These are phyloP conservation scores for Lactuca saligna DNA, from an alignment of 129 eudicot species.

Conservation along the genomic window DNA sequence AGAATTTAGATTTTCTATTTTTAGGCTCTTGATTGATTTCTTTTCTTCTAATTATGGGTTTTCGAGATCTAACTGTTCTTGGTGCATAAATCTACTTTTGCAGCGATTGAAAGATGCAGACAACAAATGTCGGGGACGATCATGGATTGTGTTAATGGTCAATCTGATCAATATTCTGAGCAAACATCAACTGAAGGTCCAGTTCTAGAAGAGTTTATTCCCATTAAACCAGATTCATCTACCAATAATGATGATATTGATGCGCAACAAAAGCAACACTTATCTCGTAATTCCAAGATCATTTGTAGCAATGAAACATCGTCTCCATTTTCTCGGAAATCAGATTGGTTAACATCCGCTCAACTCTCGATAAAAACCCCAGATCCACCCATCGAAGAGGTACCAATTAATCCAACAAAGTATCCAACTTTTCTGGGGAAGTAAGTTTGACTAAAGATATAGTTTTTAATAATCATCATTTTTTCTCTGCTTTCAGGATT, in stretches of 20 bases:
- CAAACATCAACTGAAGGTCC: constrained; percentile 65
- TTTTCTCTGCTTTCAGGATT: constrained; percentile 40
- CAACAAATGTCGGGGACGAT: constrained; percentile 45
- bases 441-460: constrained; percentile 25
- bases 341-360: constrained; percentile 95
- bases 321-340: constrained; percentile 37
- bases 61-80: not conserved
- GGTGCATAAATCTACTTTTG: constrained; percentile 28
- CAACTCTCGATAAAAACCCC: constrained; percentile 87
- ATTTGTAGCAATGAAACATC: constrained; percentile 15
- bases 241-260: constrained; percentile 39
- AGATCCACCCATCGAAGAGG: constrained; percentile 64
- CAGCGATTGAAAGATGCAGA: constrained; percentile 77
- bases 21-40: not conserved
- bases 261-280: constrained; percentile 1
- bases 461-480: not conserved
- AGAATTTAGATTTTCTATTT: not conserved
- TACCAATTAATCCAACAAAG: constrained; percentile 17
- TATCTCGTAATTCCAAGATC: constrained; percentile 9
- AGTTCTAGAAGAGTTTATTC: constrained; percentile 77
- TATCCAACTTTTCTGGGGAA: not conserved
- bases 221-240: constrained; percentile 52
- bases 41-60: not conserved
- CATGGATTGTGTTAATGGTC: constrained; percentile 34
- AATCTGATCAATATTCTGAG: constrained; percentile 56